Percentiles rank a stretch among this genome's conserved stretches.
Evolutionary conservation across 2,329 filamentous ascomycete genomes (phyloP).

Genomic region (Alternaria sp.): DNA sequence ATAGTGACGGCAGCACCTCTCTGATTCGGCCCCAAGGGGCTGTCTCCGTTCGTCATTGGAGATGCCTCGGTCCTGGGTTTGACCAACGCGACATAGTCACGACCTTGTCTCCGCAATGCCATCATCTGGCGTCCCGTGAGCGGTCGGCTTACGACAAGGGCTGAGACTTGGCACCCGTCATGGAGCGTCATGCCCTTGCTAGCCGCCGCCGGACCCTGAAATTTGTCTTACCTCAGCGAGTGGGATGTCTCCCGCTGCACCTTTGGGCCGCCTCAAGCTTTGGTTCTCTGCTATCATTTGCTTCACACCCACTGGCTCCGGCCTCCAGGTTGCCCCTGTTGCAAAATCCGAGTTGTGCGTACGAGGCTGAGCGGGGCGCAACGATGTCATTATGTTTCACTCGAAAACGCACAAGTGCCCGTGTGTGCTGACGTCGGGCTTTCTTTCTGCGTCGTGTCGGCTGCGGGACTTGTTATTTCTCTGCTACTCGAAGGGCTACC

Average conservation of each 20-base stretch:
- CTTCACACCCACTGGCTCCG: conserved; percentile 5
- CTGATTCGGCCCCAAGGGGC: conserved; percentile 12
- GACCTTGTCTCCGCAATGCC: conserved; percentile 26
- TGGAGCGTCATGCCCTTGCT: conserved; percentile 18
- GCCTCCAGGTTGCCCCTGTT: conserved; percentile 11
- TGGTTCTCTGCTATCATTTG: conserved; percentile 20
- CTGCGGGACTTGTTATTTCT: conserved; percentile 5
- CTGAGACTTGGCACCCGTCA: conserved; percentile 31
- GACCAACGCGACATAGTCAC: conserved; percentile 9
- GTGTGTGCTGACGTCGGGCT: conserved; percentile 13
- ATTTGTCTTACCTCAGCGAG: conserved; percentile 18
- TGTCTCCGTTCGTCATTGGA: conserved; percentile 15
- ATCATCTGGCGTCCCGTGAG: conserved; percentile 26
- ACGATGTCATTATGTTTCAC: conserved; percentile 19
- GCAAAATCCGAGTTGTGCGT: conserved; percentile 14
- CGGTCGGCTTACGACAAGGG: conserved; percentile 19
- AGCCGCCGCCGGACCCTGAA: conserved; percentile 29
- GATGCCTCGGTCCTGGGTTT: conserved; percentile 8
- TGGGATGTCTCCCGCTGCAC: conserved; percentile 23
- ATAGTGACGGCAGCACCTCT: conserved; percentile 17
- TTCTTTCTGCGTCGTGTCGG: conserved; percentile 19
- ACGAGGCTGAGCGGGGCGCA: conserved; percentile 8
- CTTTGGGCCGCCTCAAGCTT: conserved; percentile 14
- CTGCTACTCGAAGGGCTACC: conserved; percentile 14
- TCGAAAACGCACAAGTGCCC: conserved; percentile 8